Evolutionary conservation across 257 asterid genomes (phyloP).

Genomic region (Solanum corneliomulleri): DNA sequence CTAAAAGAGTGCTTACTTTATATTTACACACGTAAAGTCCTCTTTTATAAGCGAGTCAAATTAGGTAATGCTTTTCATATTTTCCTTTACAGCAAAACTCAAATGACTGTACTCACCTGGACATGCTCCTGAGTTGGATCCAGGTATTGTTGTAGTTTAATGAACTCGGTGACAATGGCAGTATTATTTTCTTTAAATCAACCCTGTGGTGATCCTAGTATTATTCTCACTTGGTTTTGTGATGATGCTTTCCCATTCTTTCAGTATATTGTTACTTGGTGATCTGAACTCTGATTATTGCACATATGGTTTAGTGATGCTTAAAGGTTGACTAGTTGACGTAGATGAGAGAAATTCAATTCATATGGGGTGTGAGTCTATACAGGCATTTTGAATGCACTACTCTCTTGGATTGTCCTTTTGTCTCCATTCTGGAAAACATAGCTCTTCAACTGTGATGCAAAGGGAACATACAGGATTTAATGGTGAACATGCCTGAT

Average conservation of each 20-base stretch:
- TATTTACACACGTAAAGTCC: neutral
- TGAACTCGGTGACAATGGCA: neutral
- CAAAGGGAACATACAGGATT: neutral
- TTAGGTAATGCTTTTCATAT: neutral
- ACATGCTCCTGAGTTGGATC: slow-evolving; percentile 82
- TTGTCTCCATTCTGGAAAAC: neutral
- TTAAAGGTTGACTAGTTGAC: neutral
- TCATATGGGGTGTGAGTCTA: neutral
- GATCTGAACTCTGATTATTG: neutral
- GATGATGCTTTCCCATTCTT: neutral
- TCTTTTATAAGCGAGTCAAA: neutral
- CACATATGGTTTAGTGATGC: neutral
- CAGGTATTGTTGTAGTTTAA: slow-evolving; percentile 39
- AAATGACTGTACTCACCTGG: slow-evolving; percentile 40
- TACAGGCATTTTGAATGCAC: neutral
- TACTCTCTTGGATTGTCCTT: neutral
- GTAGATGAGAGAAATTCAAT: neutral
- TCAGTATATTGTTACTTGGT: neutral
- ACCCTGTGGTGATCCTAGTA: neutral
- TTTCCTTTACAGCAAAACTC: slow-evolving; percentile 37
- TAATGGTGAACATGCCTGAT: neutral
- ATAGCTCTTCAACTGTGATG: neutral
- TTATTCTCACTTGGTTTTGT: neutral
- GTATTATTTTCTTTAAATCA: neutral
- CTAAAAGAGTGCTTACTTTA: neutral